phyloP scores from a whole-genome alignment of 2,329 filamentous ascomycete genomes.

The Lachnellula subtilissima region DNA sequence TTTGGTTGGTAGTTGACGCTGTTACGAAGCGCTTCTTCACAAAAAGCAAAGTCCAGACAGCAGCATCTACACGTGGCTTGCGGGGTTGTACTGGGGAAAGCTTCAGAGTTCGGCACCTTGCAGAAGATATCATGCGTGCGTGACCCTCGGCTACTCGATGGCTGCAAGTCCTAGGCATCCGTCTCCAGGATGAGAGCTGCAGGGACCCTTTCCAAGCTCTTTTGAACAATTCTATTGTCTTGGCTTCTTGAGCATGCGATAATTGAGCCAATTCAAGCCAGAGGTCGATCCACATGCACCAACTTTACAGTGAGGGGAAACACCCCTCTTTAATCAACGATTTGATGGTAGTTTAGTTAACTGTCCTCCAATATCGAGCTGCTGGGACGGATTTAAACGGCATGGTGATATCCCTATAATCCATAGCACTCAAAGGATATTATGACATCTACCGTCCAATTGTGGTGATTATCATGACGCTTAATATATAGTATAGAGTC shows the following conservation, averaged over 20 bases:
- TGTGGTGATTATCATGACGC: not conserved
- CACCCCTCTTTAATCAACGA: not conserved
- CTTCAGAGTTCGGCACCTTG: conserved; percentile 5
- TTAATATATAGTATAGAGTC: not conserved
- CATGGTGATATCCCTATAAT: not conserved
- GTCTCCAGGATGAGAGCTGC: not conserved
- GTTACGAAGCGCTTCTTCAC: not conserved
- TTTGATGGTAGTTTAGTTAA: not conserved
- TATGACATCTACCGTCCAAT: not conserved
- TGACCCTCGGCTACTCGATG: conserved; percentile 4
- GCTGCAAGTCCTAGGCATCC: not conserved
- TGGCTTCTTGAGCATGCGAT: not conserved
- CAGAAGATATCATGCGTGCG: not conserved
- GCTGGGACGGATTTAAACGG: not conserved
- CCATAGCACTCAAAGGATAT: no score
- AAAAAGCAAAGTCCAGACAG: not conserved
- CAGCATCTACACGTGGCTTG: conserved; percentile 3
- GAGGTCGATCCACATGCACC: not conserved
- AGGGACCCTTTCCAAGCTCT: not conserved
- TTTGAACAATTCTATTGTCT: not conserved
- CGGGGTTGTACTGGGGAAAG: not conserved
- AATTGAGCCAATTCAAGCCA: not conserved
- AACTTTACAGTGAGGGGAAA: not conserved
- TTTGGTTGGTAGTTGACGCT: not conserved
- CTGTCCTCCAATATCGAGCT: not conserved